phyloP scores from a whole-genome alignment of 2,329 filamentous ascomycete genomes.

The Cytospora paraplurivora region DNA sequence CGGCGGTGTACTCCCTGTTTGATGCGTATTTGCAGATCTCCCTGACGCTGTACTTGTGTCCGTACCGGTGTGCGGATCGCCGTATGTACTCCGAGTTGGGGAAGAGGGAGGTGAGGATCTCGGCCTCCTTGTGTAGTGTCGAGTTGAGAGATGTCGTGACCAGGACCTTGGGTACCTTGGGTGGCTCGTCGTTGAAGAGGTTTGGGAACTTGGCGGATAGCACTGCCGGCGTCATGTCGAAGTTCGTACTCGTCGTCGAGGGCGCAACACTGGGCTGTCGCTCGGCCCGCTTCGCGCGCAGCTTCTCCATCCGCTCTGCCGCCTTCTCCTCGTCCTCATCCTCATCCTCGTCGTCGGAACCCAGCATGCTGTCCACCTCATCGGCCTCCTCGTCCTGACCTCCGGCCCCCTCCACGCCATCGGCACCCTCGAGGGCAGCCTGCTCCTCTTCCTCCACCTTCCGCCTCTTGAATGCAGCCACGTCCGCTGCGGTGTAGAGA shows the following conservation, averaged over 20 bases:
- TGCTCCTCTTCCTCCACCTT: slow-evolving; percentile 54
- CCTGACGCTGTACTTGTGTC: slow-evolving; percentile 86
- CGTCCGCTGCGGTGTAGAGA: slow-evolving; percentile 57
- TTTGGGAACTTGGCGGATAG: slow-evolving; percentile 63
- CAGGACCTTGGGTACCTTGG: slow-evolving; percentile 76
- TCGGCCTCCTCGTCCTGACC: slow-evolving; percentile 55
- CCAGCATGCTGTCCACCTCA: slow-evolving; percentile 80
- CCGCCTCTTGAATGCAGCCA: slow-evolving; percentile 60
- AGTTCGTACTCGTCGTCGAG: slow-evolving; percentile 64
- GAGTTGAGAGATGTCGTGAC: slow-evolving; percentile 90
- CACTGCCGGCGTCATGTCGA: slow-evolving; percentile 63
- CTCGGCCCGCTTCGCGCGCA: slow-evolving; percentile 48
- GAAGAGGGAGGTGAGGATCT: slow-evolving; percentile 78
- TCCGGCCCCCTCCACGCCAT: slow-evolving; percentile 46
- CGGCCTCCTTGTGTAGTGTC: slow-evolving; percentile 80
- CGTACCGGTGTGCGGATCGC: slow-evolving; percentile 79
- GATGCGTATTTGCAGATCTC: slow-evolving; percentile 87
- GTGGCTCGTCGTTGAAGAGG: slow-evolving; percentile 62
- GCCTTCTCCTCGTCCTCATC: slow-evolving; percentile 49
- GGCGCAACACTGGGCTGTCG: slow-evolving; percentile 54
- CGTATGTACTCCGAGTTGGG: slow-evolving; percentile 87
- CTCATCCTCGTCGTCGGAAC: slow-evolving; percentile 57
- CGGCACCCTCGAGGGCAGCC: slow-evolving; percentile 45
- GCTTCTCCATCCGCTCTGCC: slow-evolving; percentile 44
- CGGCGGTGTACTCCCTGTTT: slow-evolving; percentile 79